Evolutionary conservation across 163 green algal genomes (phyloP), one percentile per base, ranked within the genome.

Genomic region (Chlorella variabilis): DNA sequence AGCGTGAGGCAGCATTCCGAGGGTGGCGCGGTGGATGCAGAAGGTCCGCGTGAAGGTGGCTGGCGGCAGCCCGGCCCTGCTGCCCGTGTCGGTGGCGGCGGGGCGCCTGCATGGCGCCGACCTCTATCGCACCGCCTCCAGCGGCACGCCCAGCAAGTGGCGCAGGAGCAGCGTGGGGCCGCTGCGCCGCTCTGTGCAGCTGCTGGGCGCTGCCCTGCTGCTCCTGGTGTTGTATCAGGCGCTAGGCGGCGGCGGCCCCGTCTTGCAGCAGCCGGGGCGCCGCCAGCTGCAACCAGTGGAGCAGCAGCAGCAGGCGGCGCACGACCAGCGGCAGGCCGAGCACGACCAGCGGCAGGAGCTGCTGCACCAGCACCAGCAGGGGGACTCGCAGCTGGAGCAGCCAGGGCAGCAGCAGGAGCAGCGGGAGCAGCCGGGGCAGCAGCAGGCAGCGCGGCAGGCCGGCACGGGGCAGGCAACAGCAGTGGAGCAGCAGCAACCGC

Each of bases 101-200:
- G 54, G 54, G 15, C 54, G 54, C 20, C 20, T n/a, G 54, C 20
- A n/a, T 15, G 54, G 54, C 54, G 18, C 15, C 23, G 54, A 67
- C 8, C 59, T 67, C 20, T 67, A 67, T 27, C 59, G 59, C 59
- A 67, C 59, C n/a, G 7, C 59, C 59, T 39, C 20, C 29, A 67
- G 59, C 59, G 59, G 59, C 38, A 67, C 59, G n/a, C 59, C 59
- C 59, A 67, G 59, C 59, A 67, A 67, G 59, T 67, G 59, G 59
- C 59, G 59, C 20, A 38, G 59, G 29, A 27, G 59, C 59, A 27
- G 59, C 5, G 6, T 20, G 6, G n/a, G 59, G 4, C 59, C 5
- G 5, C 7, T 38, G 59, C 27, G n/a, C 5, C 29, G 59, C 7
- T 4, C 59, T 13, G 59, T 18, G 17, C 59, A 67, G 59, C 59